phyloP scores from a whole-genome alignment of 75 land plant genomes.

The Pinus albicaulis region DNA sequence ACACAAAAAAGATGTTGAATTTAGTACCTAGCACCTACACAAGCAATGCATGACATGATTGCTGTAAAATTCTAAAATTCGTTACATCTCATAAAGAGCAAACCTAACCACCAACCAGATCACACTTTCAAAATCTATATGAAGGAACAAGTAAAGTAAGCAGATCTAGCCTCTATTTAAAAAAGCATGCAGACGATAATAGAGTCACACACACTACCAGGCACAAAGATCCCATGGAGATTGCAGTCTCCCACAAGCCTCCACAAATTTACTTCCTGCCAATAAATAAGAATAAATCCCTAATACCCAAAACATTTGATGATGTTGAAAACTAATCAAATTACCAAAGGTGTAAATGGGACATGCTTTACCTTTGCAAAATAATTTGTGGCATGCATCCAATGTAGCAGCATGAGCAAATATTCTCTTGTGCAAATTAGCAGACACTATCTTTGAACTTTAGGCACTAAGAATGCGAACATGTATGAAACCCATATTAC shows the following conservation, averaged over 20 bases:
- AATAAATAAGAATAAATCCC: constrained; percentile 3
- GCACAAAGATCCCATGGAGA: constrained; percentile 95
- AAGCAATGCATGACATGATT: no score
- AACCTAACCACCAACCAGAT: not conserved
- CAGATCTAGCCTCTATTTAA: not conserved
- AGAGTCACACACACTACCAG: constrained; percentile 93
- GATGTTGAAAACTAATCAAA: constrained; percentile 4
- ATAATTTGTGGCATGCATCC: constrained; percentile 73
- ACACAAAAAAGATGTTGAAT: no score
- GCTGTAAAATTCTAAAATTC: not conserved
- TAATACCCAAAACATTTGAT: not conserved
- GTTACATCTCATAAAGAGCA: not conserved
- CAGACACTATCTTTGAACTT: constrained; percentile 98
- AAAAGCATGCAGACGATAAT: not conserved
- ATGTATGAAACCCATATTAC: not conserved
- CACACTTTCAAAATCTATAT: not conserved
- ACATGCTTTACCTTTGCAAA: constrained; percentile 82
- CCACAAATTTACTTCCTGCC: constrained; percentile 93
- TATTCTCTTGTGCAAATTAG: constrained; percentile 91
- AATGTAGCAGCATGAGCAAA: constrained; percentile 92
- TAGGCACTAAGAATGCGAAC: constrained; percentile 13
- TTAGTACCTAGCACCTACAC: no score
- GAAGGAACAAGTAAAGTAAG: not conserved
- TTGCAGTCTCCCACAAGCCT: constrained; percentile 98
- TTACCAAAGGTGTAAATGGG: not conserved